Evolutionary conservation across 1,284 basidiomycete species (phyloP).

Genomic region (Ustilago nuda): DNA sequence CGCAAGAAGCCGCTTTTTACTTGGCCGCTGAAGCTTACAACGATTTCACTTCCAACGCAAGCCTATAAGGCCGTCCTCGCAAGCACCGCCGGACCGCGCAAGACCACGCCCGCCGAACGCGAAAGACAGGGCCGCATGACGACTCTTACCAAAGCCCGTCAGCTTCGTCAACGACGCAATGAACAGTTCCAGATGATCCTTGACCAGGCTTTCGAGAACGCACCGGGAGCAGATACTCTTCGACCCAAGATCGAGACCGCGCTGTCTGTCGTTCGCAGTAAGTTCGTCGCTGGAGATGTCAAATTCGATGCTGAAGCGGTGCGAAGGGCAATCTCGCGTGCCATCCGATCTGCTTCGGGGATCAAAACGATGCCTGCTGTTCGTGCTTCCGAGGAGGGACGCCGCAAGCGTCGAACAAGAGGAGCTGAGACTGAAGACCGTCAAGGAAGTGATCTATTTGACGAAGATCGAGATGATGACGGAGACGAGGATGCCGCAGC

Average conservation of each 20-base stretch:
- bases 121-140: constrained; percentile 36
- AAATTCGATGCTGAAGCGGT: constrained; percentile 30
- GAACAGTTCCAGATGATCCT: constrained; percentile 34
- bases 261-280: constrained; percentile 28
- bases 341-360: constrained; percentile 31
- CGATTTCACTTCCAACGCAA: constrained; percentile 24
- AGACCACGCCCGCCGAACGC: constrained; percentile 17
- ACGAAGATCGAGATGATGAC: constrained; percentile 4
- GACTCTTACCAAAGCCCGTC: constrained; percentile 41
- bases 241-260: constrained; percentile 42
- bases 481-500: not conserved
- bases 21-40: constrained; percentile 37
- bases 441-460: constrained; percentile 5
- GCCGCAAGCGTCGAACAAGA: constrained; percentile 5
- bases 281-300: constrained; percentile 31
- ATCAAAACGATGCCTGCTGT: constrained; percentile 25
- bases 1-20: constrained; percentile 19
- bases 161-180: constrained; percentile 36
- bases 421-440: not conserved
- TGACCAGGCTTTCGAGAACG: constrained; percentile 20
- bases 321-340: constrained; percentile 27
- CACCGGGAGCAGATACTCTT: constrained; percentile 23
- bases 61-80: constrained; percentile 2
- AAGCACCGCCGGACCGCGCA: not conserved
- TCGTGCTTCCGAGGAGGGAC: constrained; percentile 12